Evolutionary conservation across 257 asterid genomes (phyloP).

Genomic region (Cynanchum wilfordii): DNA sequence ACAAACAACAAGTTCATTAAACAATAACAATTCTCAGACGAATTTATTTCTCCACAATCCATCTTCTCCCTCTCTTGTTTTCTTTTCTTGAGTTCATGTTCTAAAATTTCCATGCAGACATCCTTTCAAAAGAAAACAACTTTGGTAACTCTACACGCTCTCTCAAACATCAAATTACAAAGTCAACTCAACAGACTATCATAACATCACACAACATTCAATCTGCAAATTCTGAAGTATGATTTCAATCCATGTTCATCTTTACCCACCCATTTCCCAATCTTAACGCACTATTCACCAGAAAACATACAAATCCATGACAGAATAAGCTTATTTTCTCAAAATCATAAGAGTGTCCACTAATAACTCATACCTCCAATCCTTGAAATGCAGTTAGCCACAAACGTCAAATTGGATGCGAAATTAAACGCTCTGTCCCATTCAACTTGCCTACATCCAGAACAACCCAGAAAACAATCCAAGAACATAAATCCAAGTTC

Average conservation of each 20-base stretch:
- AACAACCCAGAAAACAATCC: not conserved
- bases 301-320: not conserved
- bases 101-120: not conserved
- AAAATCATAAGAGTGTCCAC: not conserved
- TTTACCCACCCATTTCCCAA: not conserved
- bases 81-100: not conserved
- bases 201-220: not conserved
- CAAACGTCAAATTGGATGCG: conserved; percentile 52
- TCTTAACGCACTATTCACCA: not conserved
- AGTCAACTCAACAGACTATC: not conserved
- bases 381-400: conserved; percentile 57
- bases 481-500: not conserved
- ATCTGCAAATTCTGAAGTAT: not conserved
- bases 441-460: conserved; percentile 47
- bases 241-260: not conserved
- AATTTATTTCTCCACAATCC: not conserved
- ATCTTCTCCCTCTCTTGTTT: not conserved
- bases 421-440: conserved; percentile 69
- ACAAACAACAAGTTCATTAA: not conserved
- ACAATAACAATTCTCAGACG: not conserved
- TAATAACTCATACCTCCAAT: conserved; percentile 35
- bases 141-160: not conserved
- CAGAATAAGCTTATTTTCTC: not conserved
- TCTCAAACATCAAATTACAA: not conserved
- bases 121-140: not conserved